Evolutionary conservation across 2,329 filamentous ascomycete genomes (phyloP).

Genomic region (Chaetomium strumarium): DNA sequence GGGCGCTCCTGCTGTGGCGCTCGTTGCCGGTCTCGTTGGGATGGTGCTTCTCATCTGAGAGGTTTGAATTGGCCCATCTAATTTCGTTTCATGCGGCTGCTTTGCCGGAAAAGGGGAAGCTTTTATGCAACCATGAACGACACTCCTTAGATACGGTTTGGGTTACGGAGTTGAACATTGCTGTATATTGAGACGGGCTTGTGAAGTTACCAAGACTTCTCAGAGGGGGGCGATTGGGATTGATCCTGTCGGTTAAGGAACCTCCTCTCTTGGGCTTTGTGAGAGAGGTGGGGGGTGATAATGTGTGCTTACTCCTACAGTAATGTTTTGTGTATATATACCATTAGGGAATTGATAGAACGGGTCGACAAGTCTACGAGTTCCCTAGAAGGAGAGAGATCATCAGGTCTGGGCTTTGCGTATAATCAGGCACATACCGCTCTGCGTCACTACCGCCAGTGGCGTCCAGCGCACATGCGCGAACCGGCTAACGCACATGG

Average conservation of each 20-base stretch:
- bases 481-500: too few species aligned
- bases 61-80: too few species aligned
- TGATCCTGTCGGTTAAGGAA: neutral
- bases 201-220: too few species aligned
- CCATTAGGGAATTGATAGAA: conserved; percentile 7
- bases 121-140: neutral
- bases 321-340: conserved; percentile 13
- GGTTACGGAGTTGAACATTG: too few species aligned
- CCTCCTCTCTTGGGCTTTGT: neutral
- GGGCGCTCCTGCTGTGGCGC: conserved; percentile 29
- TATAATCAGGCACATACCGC: too few species aligned
- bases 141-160: neutral
- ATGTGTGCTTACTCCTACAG: neutral
- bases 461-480: too few species aligned
- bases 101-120: too few species aligned
- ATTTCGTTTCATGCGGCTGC: too few species aligned
- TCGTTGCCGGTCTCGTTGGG: conserved; percentile 35
- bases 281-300: conserved; percentile 1
- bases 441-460: too few species aligned
- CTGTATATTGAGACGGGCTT: too few species aligned
- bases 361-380: neutral
- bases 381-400: too few species aligned
- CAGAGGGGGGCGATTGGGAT: neutral
- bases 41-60: conserved; percentile 33
- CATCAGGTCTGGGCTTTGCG: too few species aligned